phyloP scores from a whole-genome alignment of 2,329 filamentous ascomycete species.

The Penicillium italicum region DNA sequence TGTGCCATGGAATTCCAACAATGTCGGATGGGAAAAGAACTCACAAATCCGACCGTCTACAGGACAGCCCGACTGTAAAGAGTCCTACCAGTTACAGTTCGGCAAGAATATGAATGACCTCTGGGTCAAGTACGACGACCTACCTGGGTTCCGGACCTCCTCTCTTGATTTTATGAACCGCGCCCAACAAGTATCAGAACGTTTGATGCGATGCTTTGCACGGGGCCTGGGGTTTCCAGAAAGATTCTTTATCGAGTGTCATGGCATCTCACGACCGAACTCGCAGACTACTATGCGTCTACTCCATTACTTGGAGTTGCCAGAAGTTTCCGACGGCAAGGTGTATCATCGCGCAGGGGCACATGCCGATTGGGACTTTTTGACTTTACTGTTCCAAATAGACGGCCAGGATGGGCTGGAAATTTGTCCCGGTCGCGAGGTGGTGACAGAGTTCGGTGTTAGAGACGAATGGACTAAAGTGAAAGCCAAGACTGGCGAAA shows the following conservation, averaged over 20 bases:
- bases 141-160: slow-evolving; percentile 49
- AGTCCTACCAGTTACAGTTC: slow-evolving; percentile 62
- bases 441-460: slow-evolving; percentile 56
- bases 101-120: slow-evolving; percentile 51
- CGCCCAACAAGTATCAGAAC: slow-evolving; percentile 52
- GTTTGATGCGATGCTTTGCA: slow-evolving; percentile 58
- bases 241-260: slow-evolving; percentile 54
- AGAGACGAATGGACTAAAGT: slow-evolving; percentile 63
- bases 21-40: slow-evolving; percentile 60
- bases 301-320: slow-evolving; percentile 55
- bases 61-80: slow-evolving; percentile 57
- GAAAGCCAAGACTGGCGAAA: slow-evolving; percentile 52
- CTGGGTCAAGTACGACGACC: slow-evolving; percentile 50
- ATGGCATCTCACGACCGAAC: slow-evolving; percentile 50
- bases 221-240: slow-evolving; percentile 55
- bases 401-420: slow-evolving; percentile 60
- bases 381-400: slow-evolving; percentile 62
- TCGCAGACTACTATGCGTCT: slow-evolving; percentile 55
- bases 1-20: slow-evolving; percentile 54
- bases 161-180: slow-evolving; percentile 54
- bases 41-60: slow-evolving; percentile 59
- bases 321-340: slow-evolving; percentile 35
- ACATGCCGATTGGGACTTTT: slow-evolving; percentile 61
- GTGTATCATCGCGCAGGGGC: slow-evolving; percentile 59
- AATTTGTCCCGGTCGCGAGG: slow-evolving; percentile 62